Percentiles rank a stretch among this genome's conserved stretches.
These are phyloP conservation scores for Solanum chiquidenum DNA, from an alignment of 257 asterid genomes.

Conservation along the genomic window DNA sequence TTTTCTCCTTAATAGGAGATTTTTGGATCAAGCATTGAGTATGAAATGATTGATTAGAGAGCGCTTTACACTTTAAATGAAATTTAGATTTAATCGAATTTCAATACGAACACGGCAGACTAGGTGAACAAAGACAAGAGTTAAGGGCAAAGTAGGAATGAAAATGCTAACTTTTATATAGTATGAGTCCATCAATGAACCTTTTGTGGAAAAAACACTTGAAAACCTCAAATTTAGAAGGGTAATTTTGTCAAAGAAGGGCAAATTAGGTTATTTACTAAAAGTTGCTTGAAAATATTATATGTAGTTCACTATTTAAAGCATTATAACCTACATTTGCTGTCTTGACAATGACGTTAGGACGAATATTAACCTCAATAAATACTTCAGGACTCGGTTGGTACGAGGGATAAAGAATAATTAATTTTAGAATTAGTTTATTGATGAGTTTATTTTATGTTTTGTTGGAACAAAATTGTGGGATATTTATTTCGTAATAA, in stretches of 20 bases:
- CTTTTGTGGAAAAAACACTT: background rate
- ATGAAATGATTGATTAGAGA: background rate
- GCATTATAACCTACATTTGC: background rate
- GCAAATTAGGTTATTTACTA: background rate
- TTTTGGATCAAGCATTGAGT: background rate
- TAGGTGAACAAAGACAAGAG: background rate
- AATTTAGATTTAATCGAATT: background rate
- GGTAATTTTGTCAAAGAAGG: slow-evolving; percentile 22
- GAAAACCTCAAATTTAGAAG: slow-evolving; percentile 24
- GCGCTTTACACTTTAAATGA: rapidly evolving
- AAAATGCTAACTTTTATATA: background rate
- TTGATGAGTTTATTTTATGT: no score
- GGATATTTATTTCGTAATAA: no score
- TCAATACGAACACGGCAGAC: rapidly evolving
- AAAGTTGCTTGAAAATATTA: background rate
- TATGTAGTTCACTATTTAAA: background rate
- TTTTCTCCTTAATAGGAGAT: rapidly evolving
- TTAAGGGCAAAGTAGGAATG: background rate
- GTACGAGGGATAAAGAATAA: background rate
- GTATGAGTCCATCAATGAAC: background rate
- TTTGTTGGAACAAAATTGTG: no score
- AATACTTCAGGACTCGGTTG: background rate
- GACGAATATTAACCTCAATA: background rate
- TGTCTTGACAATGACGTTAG: background rate
- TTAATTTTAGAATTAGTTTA: no score